Evolutionary conservation across 2,329 filamentous ascomycete genomes (phyloP), one percentile per base, ranked within the genome.

Genomic region (Nannizziopsis arthrosporioides): DNA sequence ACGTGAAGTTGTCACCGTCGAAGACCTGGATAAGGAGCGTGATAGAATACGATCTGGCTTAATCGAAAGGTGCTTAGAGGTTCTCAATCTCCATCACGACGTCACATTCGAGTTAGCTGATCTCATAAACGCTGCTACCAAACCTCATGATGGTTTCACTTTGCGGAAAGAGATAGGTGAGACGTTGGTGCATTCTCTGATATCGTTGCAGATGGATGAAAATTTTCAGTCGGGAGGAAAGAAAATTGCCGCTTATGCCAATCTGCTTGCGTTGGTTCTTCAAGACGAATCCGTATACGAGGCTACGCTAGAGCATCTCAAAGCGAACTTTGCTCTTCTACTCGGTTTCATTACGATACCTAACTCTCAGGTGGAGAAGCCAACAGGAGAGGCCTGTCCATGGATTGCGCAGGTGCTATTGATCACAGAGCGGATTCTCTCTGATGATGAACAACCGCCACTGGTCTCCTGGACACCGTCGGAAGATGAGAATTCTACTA

Each of bases 391-490:
- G 50, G 72, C 87, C n/a, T 85, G 88, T 3, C 85, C 87, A 1
- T 98, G 90, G 88, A 83, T 96, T 54, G 85, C 87, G 10, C 89
- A 92, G 59, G 80, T 96, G 30, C 73, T 98, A 31, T 74, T 96
- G 12, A 84, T 98, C 43, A 75, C 96, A 42, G 92, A 99, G 70
- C 85, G 85, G 46, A 73, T 96, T 30, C 72, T 98, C n/a, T 83
- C 84, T 11, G 85, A 94, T 57, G 92, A 96, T 63, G 82, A 86
- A 57, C 81, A 90, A 54, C 88, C 89, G 2, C 71, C 76, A 3
- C 77, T 84, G 51, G 82, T 85, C 19, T 73, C 76, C 53, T 94
- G 86, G 85, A 47, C 36, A n/a, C 14, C 40, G 7, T 73, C 74
- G 22, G 22, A 27, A n/a, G 72, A 63, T 47, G 62, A 61, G 36